Evolutionary conservation across 768 basidiomycete species (phyloP), one percentile per base, ranked within the genome.

Genomic region (Calocera viscosa): DNA sequence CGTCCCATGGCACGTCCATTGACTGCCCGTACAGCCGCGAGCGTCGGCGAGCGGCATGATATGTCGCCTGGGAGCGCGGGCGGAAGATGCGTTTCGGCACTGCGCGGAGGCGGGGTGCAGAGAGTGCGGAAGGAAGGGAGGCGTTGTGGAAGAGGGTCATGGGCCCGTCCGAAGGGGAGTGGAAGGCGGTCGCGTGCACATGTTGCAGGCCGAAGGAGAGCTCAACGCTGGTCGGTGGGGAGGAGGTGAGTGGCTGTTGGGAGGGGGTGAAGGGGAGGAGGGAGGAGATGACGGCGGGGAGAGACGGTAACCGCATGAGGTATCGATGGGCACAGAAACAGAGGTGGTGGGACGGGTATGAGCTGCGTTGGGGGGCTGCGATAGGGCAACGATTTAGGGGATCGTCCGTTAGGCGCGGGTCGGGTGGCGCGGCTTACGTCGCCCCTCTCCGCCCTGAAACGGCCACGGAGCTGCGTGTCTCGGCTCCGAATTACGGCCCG

Each of bases 1-100:
- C 82, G 16, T 84, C 77, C 93, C 94, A 95, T 32, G 53, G 53
- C 26, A 60, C 53, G 22, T 60, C 53, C 30, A 60, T 12, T 22
- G 10, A 32, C 65, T n/a, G 64, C 28, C 16, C 63, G n/a, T 14
- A 66, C 66, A 1, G 39, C 26, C 2, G 71, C 67, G 8, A 64
- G 32, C 38, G 69, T 70, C 16, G 65, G 35, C 34, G 67, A 47
- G 53, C 67, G 60, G 8, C 65, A 26, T 53, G 32, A 65, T 68
- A 12, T 30, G 41, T 12, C 30, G 10, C 19, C 0, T 22, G 47
- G 43, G 64, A 38, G 2, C 67, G 67, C 30, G 63, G 66, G 66
- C 68, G 64, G n/a, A 67, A 67, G 12, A 65, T 63, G 63, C 65
- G 66, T 17, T 64, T 67, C 3, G 64, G 65, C 7, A 69, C 68